Base-by-base conservation (phyloP, 768 basidiomycete species). In the Lactarius indigo region DNA sequence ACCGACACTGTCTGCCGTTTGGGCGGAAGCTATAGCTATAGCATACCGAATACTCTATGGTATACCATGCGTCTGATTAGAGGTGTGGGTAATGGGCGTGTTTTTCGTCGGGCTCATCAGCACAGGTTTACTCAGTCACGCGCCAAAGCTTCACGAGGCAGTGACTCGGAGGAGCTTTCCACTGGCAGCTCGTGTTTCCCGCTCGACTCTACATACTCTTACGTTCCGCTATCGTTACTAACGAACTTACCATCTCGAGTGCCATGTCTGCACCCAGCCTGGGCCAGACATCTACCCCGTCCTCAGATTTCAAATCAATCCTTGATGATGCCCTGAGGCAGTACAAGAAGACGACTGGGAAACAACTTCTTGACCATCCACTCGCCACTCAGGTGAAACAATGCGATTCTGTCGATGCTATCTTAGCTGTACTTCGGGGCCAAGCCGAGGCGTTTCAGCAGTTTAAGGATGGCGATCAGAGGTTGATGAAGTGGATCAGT, bases 291-390 rank as follows among this genome's bases (percentile, higher is more conserved):
- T 1, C 52, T 10, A 37, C 59, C 20, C 23, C 44, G 3, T 59
- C 64, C 17, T 33, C 59, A 5, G 17, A 56, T 26, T 65, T 65
- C 18, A 59, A 61, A 17, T 56, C 59, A 0, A 7, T 64, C 5
- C 28, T 66, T 18, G 35, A 62, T 52, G 26, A 35, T 6, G 35
- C 35, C 35, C 13, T 37, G 35, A 12, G 12, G 3, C 3, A 13
- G 10, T 66, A 66, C 23, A 41, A 57, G 15, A 39, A 44, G 15
- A 54, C n/a, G 26, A 66, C 65, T 17, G 44, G 60, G 9, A 41
- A 28, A 18, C 44, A 57, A 7, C 59, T 39, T 39, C 15, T 39
- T 1, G 37, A 15, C 37, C 37, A 39, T 39, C 37, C 37, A 5
- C 15, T 39, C 37, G 37, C 37, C 1, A 17, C 15, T 39, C 13